Base-by-base conservation (phyloP, 768 basidiomycete species). In the Lactarius sp. region DNA sequence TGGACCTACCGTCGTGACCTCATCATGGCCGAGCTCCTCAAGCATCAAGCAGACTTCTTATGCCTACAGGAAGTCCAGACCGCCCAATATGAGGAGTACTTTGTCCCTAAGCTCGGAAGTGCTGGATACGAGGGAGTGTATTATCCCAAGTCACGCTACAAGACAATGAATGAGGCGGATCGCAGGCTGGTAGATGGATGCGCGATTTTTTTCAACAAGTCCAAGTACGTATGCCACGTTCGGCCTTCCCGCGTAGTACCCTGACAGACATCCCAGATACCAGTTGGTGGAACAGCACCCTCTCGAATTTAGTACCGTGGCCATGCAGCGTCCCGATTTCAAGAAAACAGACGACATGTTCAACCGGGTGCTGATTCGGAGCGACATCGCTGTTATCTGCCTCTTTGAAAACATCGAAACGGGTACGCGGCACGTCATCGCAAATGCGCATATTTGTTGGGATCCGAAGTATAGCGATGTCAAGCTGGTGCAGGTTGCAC, bases 331-430 rank as follows among this genome's bases (percentile, higher is more conserved):
- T 33, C 85, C 88, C 55, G 94, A 95, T 73, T 93, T 94, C 78
- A 93, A 94, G 80, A 94, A 94, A 77, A 96, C 94, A 18, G 94
- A 98, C 71, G 96, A 98, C 78, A 95, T 98, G 94, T 98, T 98
- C 83, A 98, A 98, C 72, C 93, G 97, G 37, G 94, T 98, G 59
- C 83, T 98, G 69, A 89, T 90, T 66, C 92, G 93, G 73, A 96
- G 98, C 75, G 85, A 98, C 71, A 91, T 98, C 67, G 94, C 94
- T 52, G 85, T 94, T 67, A 79, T 95, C 61, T 85, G 86, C 69
- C 81, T 93, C 36, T 80, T 98, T 71, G 97, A 99, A 78, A 88
- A 90, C 75, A 84, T 83, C 65, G 81, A 84, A 46, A 92, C 94
- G 0, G 94, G 94, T 47, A 87, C 94, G 13, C 86, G 96, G 16